These are phyloP conservation scores for Plasmopara viticola DNA, from an alignment of 352 stramenopile species.

Conservation along the genomic window DNA sequence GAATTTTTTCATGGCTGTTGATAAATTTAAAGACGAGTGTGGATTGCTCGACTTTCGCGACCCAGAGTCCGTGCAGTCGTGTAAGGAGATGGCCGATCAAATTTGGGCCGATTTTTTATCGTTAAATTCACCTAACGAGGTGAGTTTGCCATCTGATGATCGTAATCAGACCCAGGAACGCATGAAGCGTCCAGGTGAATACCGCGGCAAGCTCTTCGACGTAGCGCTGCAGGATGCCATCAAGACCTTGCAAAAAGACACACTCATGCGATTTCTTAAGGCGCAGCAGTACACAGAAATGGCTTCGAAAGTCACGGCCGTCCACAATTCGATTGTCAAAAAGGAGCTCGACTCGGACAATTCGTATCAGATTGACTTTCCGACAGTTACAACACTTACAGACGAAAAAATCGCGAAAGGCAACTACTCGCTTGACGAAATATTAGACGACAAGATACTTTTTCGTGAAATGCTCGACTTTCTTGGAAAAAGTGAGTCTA, in stretches of 20 bases:
- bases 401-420: constrained; percentile 58
- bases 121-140: constrained; percentile 78
- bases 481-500: constrained; percentile 60
- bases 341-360: constrained; percentile 61
- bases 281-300: constrained; percentile 75
- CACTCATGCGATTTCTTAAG: constrained; percentile 73
- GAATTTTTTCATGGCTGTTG: constrained; percentile 84
- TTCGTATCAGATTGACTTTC: constrained; percentile 63
- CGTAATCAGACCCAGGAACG: constrained; percentile 73
- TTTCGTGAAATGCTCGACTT: constrained; percentile 83
- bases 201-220: constrained; percentile 73
- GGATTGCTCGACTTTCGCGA: constrained; percentile 73
- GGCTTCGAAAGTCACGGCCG: constrained; percentile 42
- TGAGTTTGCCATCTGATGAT: constrained; percentile 74
- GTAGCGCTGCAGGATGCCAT: constrained; percentile 77
- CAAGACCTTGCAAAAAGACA: constrained; percentile 81
- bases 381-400: constrained; percentile 41
- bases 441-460: constrained; percentile 72
- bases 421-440: constrained; percentile 71
- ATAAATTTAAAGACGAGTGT: constrained; percentile 83
- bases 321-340: constrained; percentile 57
- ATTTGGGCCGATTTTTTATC: constrained; percentile 83
- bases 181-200: constrained; percentile 78
- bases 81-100: constrained; percentile 77
- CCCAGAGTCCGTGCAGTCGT: constrained; percentile 68